A percentile compares a stretch with the other conserved stretches of the same genome.
These are phyloP conservation scores for Ogataea pilisensis DNA, from an alignment of 805 yeast species.

Conservation along the genomic window DNA sequence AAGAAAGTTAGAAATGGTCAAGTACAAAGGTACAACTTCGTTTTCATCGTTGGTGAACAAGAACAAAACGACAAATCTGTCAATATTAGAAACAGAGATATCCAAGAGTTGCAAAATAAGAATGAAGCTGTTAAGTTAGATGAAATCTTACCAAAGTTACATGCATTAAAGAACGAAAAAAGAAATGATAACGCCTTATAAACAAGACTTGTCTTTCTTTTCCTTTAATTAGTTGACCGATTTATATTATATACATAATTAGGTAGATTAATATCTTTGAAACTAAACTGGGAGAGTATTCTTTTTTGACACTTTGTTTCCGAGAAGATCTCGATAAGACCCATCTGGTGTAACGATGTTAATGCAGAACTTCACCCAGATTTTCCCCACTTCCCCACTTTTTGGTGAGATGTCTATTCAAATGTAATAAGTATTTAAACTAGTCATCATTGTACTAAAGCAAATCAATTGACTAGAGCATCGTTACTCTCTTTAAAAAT, in stretches of 20 bases:
- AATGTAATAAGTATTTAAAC: no score
- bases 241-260: background rate
- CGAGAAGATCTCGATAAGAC: no score
- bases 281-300: no score
- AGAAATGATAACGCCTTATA: slow-evolving; percentile 58
- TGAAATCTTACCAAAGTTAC: slow-evolving; percentile 66
- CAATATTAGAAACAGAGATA: slow-evolving; percentile 95
- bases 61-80: slow-evolving; percentile 78
- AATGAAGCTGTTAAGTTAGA: slow-evolving; percentile 74
- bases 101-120: slow-evolving; percentile 89
- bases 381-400: no score
- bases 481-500: no score
- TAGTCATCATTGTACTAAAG: no score
- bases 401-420: no score
- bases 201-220: background rate
- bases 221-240: background rate
- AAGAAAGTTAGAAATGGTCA: slow-evolving; percentile 98
- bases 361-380: no score
- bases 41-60: slow-evolving; percentile 95
- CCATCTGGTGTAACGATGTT: no score
- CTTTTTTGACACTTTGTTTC: no score
- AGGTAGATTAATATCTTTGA: no score
- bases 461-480: no score
- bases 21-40: slow-evolving; percentile 88
- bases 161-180: slow-evolving; percentile 63